Base-by-base conservation (phyloP, 2,329 filamentous ascomycete genomes). In the Aphanocladium album region DNA sequence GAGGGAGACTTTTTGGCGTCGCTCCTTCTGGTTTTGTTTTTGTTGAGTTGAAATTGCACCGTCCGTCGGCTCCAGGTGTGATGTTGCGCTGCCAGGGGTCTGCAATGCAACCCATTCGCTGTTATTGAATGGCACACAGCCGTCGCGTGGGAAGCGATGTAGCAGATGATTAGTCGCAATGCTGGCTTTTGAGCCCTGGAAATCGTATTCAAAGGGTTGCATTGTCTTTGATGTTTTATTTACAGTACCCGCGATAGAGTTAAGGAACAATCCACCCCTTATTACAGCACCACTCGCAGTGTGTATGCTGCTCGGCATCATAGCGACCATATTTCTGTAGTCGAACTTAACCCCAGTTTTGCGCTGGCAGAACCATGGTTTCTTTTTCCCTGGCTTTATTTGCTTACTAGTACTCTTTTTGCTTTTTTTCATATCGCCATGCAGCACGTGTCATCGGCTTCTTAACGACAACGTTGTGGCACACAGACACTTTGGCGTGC, bases 401-500 rank as follows among this genome's bases (percentile, higher is more conserved):
- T 27, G 27, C 41, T 39, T 9, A 39, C 16, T 39, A 16, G 6
- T 17, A 12, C 4, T 39, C 4, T 39, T n/a, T 53, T 41, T 53
- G 14, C 53, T 46, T 46, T 46, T n/a, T 46, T 25, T 25, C 23
- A 7, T 23, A 14, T 35, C 27, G 45, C 23, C 17, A 54, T 6
- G 37, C n/a, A 21, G 43, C 54, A 57, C 14, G 54, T 39, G 54
- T 21, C 39, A 27, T 49, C 54, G n/a, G 19, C 17, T n/a, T 46
- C 16, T 56, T 37, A 45, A 45, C 41, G 33, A 39, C 43, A 49
- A 50, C 21, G 33, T 16, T 37, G 17, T 41, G 27, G 19, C 55
- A 50, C 25, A 45, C 33, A 51, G 55, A 49, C 43, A 57, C 33
- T n/a, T 47, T 55, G 52, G 21, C 16, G 50, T 54, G 53, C 17